These are phyloP conservation scores for Pythium myriotylum DNA, from an alignment of 352 stramenopile species.

Conservation along the genomic window DNA sequence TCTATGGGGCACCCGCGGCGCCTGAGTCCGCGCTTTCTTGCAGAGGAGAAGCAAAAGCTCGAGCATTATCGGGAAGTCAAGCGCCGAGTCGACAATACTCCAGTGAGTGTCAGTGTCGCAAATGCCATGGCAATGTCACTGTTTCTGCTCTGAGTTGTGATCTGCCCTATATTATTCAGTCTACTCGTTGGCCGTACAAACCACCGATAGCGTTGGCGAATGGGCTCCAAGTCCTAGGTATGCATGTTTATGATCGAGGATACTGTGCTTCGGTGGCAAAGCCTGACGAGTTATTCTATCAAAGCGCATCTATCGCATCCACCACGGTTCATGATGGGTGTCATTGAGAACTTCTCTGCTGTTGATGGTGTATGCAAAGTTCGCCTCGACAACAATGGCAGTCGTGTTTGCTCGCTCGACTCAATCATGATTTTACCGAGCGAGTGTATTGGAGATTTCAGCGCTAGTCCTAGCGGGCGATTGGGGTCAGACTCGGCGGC, in stretches of 20 bases:
- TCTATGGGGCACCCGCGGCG: slow-evolving; percentile 76
- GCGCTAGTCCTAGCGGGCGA: neutral
- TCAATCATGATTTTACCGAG: slow-evolving; percentile 55
- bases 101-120: slow-evolving; percentile 3
- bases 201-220: slow-evolving; percentile 2
- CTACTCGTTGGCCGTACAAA: slow-evolving; percentile 24
- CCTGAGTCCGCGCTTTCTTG: slow-evolving; percentile 66
- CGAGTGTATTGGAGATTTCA: neutral
- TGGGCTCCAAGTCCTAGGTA: slow-evolving; percentile 21
- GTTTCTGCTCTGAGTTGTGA: neutral
- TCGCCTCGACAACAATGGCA: slow-evolving; percentile 31
- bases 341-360: slow-evolving; percentile 31
- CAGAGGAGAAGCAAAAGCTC: slow-evolving; percentile 70
- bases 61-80: slow-evolving; percentile 57
- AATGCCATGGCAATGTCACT: neutral
- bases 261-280: neutral
- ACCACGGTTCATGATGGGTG: slow-evolving; percentile 41
- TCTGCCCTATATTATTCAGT: slow-evolving; percentile 4
- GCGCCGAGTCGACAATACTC: slow-evolving; percentile 15
- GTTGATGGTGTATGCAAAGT: slow-evolving; percentile 38
- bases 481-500: neutral
- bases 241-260: neutral
- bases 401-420: slow-evolving; percentile 43
- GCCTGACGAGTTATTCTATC: neutral
- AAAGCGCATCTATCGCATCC: slow-evolving; percentile 44